A percentile compares a stretch with the other conserved stretches of the same genome.
These are phyloP conservation scores for Candida jianshihensis DNA, from an alignment of 805 yeast genomes.

Conservation along the genomic window DNA sequence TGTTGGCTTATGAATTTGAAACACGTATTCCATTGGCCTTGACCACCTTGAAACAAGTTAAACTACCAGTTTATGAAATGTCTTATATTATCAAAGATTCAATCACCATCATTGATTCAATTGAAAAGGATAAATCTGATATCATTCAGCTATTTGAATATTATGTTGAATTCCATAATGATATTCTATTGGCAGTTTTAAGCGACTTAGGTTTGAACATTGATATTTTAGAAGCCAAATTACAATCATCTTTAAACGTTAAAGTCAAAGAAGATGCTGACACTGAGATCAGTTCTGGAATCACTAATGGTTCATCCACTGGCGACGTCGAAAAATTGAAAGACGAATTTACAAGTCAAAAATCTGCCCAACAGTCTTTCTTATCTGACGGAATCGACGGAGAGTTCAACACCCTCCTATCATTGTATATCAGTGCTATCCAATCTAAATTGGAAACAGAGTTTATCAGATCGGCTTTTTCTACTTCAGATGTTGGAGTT, in stretches of 20 bases:
- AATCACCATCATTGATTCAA: conserved; percentile 27
- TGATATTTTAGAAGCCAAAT: conserved; percentile 52
- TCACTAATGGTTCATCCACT: conserved; percentile 9
- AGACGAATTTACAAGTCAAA: conserved; percentile 12
- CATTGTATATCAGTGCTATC: conserved; percentile 39
- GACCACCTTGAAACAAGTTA: conserved; percentile 26
- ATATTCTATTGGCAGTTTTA: conserved; percentile 33
- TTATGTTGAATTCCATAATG: conserved; percentile 29
- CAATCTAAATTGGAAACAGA: conserved; percentile 12
- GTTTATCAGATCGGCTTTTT: conserved; percentile 30
- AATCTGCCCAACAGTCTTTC: conserved; percentile 25
- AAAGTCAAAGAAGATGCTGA: conserved; percentile 25
- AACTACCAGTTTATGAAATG: conserved; percentile 30
- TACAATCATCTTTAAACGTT: conserved; percentile 52
- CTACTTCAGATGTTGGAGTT: conserved; percentile 35
- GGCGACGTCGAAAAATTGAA: conserved; percentile 11
- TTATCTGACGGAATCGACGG: conserved; percentile 27
- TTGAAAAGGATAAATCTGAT: conserved; percentile 31
- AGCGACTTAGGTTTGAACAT: conserved; percentile 28
- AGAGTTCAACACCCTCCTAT: conserved; percentile 36
- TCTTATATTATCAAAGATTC: conserved; percentile 32
- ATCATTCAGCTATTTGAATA: conserved; percentile 34
- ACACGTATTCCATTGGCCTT: conserved; percentile 28
- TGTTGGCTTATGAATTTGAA: conserved; percentile 36
- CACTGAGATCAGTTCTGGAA: conserved; percentile 1